A percentile compares a stretch with the other conserved stretches of the same genome.
phyloP scores from a whole-genome alignment of 352 stramenopile species.

The Bremia lactucae region DNA sequence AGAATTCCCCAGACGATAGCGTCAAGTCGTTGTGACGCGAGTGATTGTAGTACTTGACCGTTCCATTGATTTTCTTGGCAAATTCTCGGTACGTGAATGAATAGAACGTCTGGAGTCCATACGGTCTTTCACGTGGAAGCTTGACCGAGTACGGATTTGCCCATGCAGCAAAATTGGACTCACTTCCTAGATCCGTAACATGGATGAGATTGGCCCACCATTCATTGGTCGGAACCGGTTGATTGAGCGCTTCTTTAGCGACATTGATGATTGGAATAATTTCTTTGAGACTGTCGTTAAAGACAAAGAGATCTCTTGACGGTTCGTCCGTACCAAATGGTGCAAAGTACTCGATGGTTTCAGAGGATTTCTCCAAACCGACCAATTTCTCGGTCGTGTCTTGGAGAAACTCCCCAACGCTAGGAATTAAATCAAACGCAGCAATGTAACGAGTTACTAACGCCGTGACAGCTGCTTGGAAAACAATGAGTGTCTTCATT shows the following conservation, averaged over 20 bases:
- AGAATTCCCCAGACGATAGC: slow-evolving; percentile 49
- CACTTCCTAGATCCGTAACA: slow-evolving; percentile 29
- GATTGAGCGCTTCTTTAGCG: slow-evolving; percentile 28
- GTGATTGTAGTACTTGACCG: slow-evolving; percentile 51
- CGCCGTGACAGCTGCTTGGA: too few species aligned
- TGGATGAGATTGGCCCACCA: slow-evolving; percentile 78
- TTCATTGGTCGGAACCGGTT: slow-evolving; percentile 68
- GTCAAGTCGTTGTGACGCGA: slow-evolving; percentile 57
- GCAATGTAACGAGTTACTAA: too few species aligned
- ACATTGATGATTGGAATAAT: slow-evolving; percentile 56
- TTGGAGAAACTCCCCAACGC: too few species aligned
- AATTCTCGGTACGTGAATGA: slow-evolving; percentile 49
- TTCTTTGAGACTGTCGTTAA: slow-evolving; percentile 28
- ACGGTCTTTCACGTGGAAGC: slow-evolving; percentile 32
- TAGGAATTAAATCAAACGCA: too few species aligned
- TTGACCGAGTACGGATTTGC: slow-evolving; percentile 62
- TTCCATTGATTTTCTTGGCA: slow-evolving; percentile 28
- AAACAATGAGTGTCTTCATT: too few species aligned
- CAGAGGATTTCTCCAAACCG: too few species aligned
- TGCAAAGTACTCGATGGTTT: slow-evolving; percentile 22
- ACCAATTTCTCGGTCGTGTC: too few species aligned
- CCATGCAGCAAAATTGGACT: slow-evolving; percentile 40
- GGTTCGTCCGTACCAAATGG: slow-evolving; percentile 34
- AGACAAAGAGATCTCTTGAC: slow-evolving; percentile 32
- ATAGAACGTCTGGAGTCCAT: slow-evolving; percentile 45